Conservation (phyloP, 768 basidiomycete species). For the Leucocoprinus birnbaumii region DNA sequence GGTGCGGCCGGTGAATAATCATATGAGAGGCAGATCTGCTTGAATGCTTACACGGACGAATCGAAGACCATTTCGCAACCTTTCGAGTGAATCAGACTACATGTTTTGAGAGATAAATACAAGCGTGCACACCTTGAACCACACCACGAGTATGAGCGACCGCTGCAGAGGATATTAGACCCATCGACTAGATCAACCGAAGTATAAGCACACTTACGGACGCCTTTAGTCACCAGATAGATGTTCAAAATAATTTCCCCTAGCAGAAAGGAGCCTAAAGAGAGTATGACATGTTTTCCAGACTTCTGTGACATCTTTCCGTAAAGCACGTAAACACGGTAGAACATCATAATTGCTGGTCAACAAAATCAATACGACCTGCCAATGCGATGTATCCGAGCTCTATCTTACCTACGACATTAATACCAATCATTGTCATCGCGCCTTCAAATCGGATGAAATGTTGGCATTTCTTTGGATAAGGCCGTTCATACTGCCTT, state of each 20-base stretch:
- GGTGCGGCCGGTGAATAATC: no score
- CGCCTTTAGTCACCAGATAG: constrained; percentile 48
- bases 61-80: constrained; percentile 43
- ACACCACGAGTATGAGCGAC: constrained; percentile 36
- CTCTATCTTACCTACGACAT: constrained; percentile 35
- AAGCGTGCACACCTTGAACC: not conserved
- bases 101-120: not conserved
- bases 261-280: constrained; percentile 34
- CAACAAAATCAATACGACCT: not conserved
- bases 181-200: not conserved
- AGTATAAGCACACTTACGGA: constrained; percentile 34
- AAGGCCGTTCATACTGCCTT: no score
- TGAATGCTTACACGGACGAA: not conserved
- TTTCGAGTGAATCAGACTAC: constrained; percentile 11
- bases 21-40: no score
- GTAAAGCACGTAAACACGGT: constrained; percentile 43
- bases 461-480: constrained; percentile 38
- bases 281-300: constrained; percentile 20
- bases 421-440: constrained; percentile 46
- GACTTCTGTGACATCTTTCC: constrained; percentile 19
- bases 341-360: constrained; percentile 51
- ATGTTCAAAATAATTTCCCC: constrained; percentile 46
- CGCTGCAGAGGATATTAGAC: constrained; percentile 21
- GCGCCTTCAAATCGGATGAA: constrained; percentile 52
- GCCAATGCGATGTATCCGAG: not conserved